phyloP scores from a whole-genome alignment of 2,329 filamentous ascomycete genomes.

The Aureobasidium namibiae region DNA sequence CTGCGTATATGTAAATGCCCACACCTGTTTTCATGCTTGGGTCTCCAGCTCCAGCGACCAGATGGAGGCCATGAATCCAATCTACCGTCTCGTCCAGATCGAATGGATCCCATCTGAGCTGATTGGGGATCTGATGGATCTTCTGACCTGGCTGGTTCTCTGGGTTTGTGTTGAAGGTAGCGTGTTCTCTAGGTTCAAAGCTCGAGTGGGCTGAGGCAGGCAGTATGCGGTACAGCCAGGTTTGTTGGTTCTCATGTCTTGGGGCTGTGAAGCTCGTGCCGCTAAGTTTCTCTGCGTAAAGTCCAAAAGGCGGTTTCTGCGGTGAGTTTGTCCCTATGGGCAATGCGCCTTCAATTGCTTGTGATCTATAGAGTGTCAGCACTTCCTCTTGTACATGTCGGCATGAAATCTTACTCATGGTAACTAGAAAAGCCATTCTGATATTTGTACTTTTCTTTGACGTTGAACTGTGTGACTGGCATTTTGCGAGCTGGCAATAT shows the following conservation, averaged over 20 bases:
- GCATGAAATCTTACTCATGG: slow-evolving; percentile 53
- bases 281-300: slow-evolving; percentile 69
- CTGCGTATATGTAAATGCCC: slow-evolving; percentile 73
- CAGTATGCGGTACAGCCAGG: slow-evolving; percentile 51
- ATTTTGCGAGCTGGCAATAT: slow-evolving; percentile 39
- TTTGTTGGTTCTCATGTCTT: slow-evolving; percentile 48
- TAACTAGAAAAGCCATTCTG: slow-evolving; percentile 71
- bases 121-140: slow-evolving; percentile 70
- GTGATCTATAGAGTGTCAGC: slow-evolving; percentile 46
- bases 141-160: slow-evolving; percentile 44
- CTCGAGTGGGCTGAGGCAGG: slow-evolving; percentile 51
- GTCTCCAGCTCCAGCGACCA: slow-evolving; percentile 72
- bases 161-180: slow-evolving; percentile 43
- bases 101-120: slow-evolving; percentile 73
- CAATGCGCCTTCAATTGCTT: slow-evolving; percentile 66
- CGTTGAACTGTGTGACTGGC: slow-evolving; percentile 56
- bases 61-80: slow-evolving; percentile 60
- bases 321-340: slow-evolving; percentile 73
- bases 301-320: slow-evolving; percentile 67
- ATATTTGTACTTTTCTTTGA: slow-evolving; percentile 64
- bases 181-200: slow-evolving; percentile 42
- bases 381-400: neutral
- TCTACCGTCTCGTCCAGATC: slow-evolving; percentile 61
- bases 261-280: slow-evolving; percentile 53
- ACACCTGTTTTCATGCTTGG: slow-evolving; percentile 70